These are phyloP conservation scores for Stagonosporopsis rhizophila DNA, from an alignment of 2,329 filamentous ascomycete species.

Conservation along the genomic window DNA sequence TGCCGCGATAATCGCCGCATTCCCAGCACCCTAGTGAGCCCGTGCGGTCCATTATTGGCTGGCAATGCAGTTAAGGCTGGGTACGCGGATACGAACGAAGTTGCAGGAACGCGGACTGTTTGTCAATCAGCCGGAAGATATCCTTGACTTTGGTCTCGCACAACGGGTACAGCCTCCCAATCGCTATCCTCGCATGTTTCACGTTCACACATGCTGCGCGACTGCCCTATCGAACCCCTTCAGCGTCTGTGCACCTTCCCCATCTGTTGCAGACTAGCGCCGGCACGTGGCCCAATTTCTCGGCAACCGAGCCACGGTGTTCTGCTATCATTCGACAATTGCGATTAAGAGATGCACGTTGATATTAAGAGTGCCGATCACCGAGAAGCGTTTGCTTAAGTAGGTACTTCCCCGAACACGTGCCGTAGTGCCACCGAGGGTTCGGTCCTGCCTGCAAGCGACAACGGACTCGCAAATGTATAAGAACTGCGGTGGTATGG, in stretches of 20 bases:
- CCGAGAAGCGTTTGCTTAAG: constrained; percentile 2
- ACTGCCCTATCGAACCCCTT: neutral
- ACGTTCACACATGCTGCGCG: neutral
- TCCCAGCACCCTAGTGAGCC: neutral
- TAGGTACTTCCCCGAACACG: constrained; percentile 2
- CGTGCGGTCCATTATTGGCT: neutral
- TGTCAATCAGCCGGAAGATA: neutral
- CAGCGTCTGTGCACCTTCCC: constrained; percentile 27
- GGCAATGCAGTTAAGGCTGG: neutral
- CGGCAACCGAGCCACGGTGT: constrained; percentile 11
- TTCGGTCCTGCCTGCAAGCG: neutral
- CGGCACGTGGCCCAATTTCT: constrained; percentile 11
- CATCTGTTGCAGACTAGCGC: constrained; percentile 22
- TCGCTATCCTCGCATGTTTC: constrained; percentile 1
- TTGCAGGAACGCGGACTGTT: constrained; percentile 6
- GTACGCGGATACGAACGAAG: constrained; percentile 1
- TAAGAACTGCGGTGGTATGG: constrained; percentile 1
- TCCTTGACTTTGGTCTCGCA: neutral
- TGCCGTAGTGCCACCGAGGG: neutral
- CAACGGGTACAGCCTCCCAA: constrained; percentile 2
- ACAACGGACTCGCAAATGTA: neutral
- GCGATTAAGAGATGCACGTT: neutral
- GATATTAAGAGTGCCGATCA: constrained; percentile 16
- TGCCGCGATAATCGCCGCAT: neutral
- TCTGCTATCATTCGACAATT: constrained; percentile 5